Base-by-base conservation (phyloP, 1,284 basidiomycete species). In the Exobasidium cylindrosporum region DNA sequence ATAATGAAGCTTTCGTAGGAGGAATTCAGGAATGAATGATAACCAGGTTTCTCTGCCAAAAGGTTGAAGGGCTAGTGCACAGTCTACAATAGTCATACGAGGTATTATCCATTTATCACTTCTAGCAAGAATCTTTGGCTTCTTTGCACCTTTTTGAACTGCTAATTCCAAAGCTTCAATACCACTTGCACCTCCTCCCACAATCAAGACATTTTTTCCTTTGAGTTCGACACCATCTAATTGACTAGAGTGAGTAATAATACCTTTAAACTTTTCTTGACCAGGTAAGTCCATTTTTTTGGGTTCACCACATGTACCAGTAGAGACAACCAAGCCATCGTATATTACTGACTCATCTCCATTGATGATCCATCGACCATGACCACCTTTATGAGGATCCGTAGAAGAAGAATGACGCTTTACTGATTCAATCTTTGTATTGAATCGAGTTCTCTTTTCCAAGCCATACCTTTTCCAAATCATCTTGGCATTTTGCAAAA, bases 111-210 rank as follows among this genome's bases (percentile, higher is more conserved):
- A 76, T 60, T 70, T 68, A 57, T 72, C 66, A 35, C 70, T 82
- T 23, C 83, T 70, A 1, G 85, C 85, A 29, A 86, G 74, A 74
- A 87, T 84, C 2, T 82, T 80, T 3, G 83, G 80, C 24, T 82
- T 74, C 17, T 81, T 81, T 2, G 85, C 86, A 23, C 83, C 82
- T 55, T 83, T 81, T 2, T 78, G 68, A 4, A 74, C 67, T 10
- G 75, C 76, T 0, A 77, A 65, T 69, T 87, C 86, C n/a, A 86
- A 84, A 0, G 86, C 84, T 69, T 87, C 86, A 17, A 87, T 84
- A 6, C 85, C 86, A 54, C 84, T 85, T 0, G 87, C 86, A 0
- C 86, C 86, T 44, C 84, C 84, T 0, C 86, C 87, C 26, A 88
- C 64, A 44, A 79, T 64, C n/a, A 77, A 35, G 0, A 79, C 76